Evolutionary conservation across 2,329 filamentous ascomycete genomes (phyloP).

Genomic region (Botrytis aclada): DNA sequence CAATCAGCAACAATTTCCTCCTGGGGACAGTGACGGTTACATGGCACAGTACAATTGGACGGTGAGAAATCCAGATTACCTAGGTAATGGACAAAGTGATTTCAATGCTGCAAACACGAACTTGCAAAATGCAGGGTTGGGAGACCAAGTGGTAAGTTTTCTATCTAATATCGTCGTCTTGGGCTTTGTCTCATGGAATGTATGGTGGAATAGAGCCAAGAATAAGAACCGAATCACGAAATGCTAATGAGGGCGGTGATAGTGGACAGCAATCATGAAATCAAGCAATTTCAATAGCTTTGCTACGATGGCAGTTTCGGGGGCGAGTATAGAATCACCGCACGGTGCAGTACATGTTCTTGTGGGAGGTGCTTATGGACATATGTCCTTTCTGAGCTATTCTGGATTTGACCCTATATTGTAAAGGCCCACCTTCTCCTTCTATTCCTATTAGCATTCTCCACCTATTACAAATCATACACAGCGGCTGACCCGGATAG

Average conservation of each 20-base stretch:
- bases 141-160: slow-evolving; percentile 25
- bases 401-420: slow-evolving; percentile 49
- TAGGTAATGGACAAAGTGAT: slow-evolving; percentile 22
- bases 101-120: slow-evolving; percentile 24
- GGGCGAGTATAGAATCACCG: slow-evolving; percentile 45
- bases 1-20: slow-evolving; percentile 41
- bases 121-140: slow-evolving; percentile 25
- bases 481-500: slow-evolving; percentile 32
- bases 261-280: slow-evolving; percentile 46
- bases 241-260: slow-evolving; percentile 2
- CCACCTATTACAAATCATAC: not conserved
- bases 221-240: not conserved
- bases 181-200: not conserved
- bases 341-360: slow-evolving; percentile 45
- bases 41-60: slow-evolving; percentile 40
- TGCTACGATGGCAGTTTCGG: slow-evolving; percentile 40
- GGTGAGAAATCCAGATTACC: slow-evolving; percentile 26
- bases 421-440: slow-evolving; percentile 35
- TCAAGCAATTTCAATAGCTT: slow-evolving; percentile 42
- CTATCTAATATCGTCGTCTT: not conserved
- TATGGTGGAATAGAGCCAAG: not conserved
- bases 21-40: slow-evolving; percentile 34
- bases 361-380: slow-evolving; percentile 39
- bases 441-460: not conserved
- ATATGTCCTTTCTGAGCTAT: slow-evolving; percentile 44